A percentile compares a stretch with the other conserved stretches of the same genome.
phyloP scores from a whole-genome alignment of 768 basidiomycete genomes.

The Suillus placidus region DNA sequence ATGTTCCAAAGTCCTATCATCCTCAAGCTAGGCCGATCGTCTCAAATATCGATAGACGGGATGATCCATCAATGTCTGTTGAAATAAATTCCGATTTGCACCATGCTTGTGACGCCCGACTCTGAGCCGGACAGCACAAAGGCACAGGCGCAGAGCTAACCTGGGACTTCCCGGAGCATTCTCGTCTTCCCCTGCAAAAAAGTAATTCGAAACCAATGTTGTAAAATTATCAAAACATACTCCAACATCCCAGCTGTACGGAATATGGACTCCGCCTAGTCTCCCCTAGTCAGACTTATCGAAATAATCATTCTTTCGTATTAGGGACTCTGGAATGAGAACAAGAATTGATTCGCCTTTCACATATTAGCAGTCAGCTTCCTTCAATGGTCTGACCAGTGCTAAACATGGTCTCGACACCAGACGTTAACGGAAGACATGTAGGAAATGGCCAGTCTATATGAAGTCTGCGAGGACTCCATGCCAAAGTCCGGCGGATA shows the following conservation, averaged over 20 bases:
- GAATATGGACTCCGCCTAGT: too few species aligned
- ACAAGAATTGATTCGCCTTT: not conserved
- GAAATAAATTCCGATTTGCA: too few species aligned
- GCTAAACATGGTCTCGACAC: not conserved
- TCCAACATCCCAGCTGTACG: not conserved
- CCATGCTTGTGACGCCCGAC: not conserved
- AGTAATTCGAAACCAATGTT: not conserved
- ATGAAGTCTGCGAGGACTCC: not conserved
- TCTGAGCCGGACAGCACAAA: not conserved
- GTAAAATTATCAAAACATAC: not conserved
- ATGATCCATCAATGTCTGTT: not conserved
- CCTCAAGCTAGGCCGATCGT: not conserved
- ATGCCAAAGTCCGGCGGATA: not conserved
- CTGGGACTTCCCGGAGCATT: not conserved
- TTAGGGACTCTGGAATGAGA: not conserved
- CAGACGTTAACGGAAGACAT: not conserved
- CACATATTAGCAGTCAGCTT: not conserved
- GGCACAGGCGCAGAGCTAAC: not conserved
- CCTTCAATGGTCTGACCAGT: not conserved
- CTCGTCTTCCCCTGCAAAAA: not conserved
- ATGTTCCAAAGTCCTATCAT: not conserved
- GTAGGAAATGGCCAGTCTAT: not conserved
- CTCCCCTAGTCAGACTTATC: too few species aligned
- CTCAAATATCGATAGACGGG: not conserved
- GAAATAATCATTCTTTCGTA: too few species aligned